Percentiles rank a stretch among this genome's conserved stretches.
Evolutionary conservation across 257 asterid genomes (phyloP).

Genomic region (Apocynum venetum): DNA sequence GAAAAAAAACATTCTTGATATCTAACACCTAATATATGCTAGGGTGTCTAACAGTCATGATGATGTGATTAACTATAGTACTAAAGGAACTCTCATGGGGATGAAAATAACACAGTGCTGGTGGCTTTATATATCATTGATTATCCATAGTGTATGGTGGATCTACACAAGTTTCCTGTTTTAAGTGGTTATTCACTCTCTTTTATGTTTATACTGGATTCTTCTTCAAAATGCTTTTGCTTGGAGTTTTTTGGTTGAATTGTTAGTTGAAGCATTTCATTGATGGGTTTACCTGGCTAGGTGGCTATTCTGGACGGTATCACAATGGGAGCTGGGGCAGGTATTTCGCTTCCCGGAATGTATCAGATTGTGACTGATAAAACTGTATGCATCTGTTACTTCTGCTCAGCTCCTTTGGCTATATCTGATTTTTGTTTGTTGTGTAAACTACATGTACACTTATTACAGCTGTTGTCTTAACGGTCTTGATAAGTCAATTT

Average conservation of each 20-base stretch:
- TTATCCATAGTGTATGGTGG: background rate
- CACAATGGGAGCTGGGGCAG: slow-evolving; percentile 96
- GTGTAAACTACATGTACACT: background rate
- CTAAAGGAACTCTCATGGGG: background rate
- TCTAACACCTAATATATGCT: no score
- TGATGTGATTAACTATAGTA: background rate
- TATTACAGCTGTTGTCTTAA: background rate
- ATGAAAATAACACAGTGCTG: background rate
- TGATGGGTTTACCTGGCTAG: slow-evolving; percentile 31
- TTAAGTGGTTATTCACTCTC: background rate
- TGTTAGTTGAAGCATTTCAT: background rate
- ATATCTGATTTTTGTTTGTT: background rate
- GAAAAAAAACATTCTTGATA: no score
- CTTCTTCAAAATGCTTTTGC: slow-evolving; percentile 10
- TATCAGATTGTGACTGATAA: slow-evolving; percentile 88
- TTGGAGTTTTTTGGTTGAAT: slow-evolving; percentile 3
- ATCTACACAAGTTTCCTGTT: background rate
- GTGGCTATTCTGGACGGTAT: slow-evolving; percentile 94
- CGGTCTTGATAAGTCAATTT: background rate
- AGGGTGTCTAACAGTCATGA: no score
- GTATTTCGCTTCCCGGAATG: slow-evolving; percentile 96
- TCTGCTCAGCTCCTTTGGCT: slow-evolving; percentile 4
- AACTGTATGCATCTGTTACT: slow-evolving; percentile 73
- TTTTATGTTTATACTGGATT: background rate
- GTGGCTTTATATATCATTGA: no score